These are phyloP conservation scores for Babesia gibsoni DNA, from an alignment of 169 alveolate species.

Conservation along the genomic window DNA sequence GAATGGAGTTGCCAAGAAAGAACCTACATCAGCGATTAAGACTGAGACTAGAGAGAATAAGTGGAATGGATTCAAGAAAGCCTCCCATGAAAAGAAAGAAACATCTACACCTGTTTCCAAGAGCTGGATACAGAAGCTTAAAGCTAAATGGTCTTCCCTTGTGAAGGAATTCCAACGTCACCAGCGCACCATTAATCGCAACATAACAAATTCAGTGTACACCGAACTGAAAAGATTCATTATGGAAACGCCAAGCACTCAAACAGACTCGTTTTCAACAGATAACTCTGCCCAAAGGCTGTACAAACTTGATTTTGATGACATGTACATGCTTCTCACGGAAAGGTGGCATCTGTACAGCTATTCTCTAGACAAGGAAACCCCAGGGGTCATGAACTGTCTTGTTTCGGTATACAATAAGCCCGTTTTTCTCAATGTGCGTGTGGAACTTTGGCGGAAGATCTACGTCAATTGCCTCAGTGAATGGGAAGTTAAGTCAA, in stretches of 20 bases:
- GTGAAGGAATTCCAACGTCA: slow-evolving; percentile 19
- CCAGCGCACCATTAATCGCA: neutral
- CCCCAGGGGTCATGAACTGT: slow-evolving; percentile 43
- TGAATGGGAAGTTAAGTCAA: slow-evolving; percentile 30
- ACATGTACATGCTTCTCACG: slow-evolving; percentile 44
- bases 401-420: slow-evolving; percentile 49
- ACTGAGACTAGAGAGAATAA: too few species aligned
- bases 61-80: too few species aligned
- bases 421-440: slow-evolving; percentile 39
- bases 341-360: slow-evolving; percentile 62
- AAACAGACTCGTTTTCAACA: too few species aligned
- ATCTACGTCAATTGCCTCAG: slow-evolving; percentile 43
- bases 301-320: slow-evolving; percentile 37
- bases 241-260: neutral
- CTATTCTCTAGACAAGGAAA: slow-evolving; percentile 26
- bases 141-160: neutral
- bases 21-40: too few species aligned
- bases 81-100: too few species aligned
- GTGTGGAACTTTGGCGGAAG: slow-evolving; percentile 55
- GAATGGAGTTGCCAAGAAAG: too few species aligned
- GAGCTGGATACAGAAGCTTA: slow-evolving; percentile 7
- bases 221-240: neutral
- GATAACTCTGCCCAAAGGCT: too few species aligned
- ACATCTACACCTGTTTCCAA: too few species aligned
- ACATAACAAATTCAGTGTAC: neutral